phyloP scores from a whole-genome alignment of 176 grass and related monocot genomes.

The Zea luxurians region DNA sequence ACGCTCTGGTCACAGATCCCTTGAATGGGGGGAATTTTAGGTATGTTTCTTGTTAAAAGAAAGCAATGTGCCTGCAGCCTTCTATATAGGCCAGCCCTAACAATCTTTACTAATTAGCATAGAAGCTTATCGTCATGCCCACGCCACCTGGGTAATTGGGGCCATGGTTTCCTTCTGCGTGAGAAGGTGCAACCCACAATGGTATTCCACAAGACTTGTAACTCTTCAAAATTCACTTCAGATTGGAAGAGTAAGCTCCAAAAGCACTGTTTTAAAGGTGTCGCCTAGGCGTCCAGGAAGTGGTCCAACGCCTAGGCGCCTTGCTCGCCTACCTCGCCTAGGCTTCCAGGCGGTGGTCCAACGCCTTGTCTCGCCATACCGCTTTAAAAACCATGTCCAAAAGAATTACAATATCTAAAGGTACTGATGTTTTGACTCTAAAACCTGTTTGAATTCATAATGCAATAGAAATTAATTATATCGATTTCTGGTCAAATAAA shows the following conservation, averaged over 20 bases:
- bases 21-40: neutral
- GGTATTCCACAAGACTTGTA: neutral
- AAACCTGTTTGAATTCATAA: neutral
- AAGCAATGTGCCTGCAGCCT: neutral
- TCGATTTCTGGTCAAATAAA: slow-evolving; percentile 8
- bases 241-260: neutral
- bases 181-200: neutral
- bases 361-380: too few relatives aligned
- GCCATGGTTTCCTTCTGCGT: neutral
- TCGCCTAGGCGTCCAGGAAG: too few relatives aligned
- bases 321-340: too few relatives aligned
- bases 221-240: slow-evolving; percentile 31
- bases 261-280: neutral
- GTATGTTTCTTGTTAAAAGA: neutral
- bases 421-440: neutral
- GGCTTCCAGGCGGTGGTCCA: too few relatives aligned
- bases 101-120: slow-evolving; percentile 18
- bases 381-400: neutral
- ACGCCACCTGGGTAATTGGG: neutral
- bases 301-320: too few relatives aligned
- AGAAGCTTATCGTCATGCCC: neutral
- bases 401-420: slow-evolving; percentile 1
- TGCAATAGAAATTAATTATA: slow-evolving; percentile 5
- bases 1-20: neutral
- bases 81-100: neutral